phyloP scores from a whole-genome alignment of 2,329 filamentous ascomycete species.

The Fusarium falciforme region DNA sequence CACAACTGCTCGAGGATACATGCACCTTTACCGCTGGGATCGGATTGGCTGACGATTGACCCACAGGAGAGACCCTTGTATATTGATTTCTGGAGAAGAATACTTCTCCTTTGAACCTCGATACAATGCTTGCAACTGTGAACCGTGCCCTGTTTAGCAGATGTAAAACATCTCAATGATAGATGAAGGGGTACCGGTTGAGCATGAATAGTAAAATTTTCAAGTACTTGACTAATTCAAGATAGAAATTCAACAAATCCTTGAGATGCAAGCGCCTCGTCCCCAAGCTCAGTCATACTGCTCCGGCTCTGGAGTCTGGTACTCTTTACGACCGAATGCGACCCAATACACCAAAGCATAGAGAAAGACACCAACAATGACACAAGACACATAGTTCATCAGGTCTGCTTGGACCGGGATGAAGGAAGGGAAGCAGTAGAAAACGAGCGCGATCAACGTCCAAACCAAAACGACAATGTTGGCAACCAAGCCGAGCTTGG shows the following conservation, averaged over 20 bases:
- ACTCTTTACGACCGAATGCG: background rate
- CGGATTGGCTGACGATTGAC: background rate
- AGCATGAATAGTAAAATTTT: background rate
- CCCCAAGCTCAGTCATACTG: background rate
- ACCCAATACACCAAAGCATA: background rate
- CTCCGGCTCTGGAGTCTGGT: background rate
- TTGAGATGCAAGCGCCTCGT: background rate
- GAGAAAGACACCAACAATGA: background rate
- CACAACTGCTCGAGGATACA: no score
- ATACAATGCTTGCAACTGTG: background rate
- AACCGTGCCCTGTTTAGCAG: background rate
- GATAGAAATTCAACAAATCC: background rate
- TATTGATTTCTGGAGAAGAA: background rate
- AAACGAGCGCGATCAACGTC: background rate
- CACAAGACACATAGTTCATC: background rate
- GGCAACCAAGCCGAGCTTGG: background rate
- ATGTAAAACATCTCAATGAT: background rate
- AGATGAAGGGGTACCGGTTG: background rate
- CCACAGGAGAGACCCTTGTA: background rate
- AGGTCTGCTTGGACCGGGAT: background rate
- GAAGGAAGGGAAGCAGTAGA: background rate
- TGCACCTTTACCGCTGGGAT: background rate
- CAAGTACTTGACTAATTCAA: background rate
- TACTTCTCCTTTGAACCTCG: background rate
- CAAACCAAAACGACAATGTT: background rate